Conservation (phyloP, 2,329 filamentous ascomycete species). For the Gnomoniopsis sp. region DNA sequence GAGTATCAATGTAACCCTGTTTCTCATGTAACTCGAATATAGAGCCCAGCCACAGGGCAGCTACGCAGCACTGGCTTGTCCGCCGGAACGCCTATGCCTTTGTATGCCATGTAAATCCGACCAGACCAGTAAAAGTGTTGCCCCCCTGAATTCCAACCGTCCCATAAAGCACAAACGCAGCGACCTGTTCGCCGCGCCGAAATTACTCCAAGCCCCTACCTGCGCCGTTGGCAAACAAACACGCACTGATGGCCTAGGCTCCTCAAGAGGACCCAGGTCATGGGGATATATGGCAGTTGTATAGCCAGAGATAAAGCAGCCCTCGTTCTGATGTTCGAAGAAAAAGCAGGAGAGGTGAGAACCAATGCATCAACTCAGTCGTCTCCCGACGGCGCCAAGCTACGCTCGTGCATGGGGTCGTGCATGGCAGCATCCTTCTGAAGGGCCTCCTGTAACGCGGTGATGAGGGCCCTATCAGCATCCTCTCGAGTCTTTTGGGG, state of each 20-base stretch:
- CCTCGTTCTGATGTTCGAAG: background rate
- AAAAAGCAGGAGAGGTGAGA: background rate
- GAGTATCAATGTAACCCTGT: background rate
- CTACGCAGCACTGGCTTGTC: background rate
- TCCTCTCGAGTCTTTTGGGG: background rate
- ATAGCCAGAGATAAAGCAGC: background rate
- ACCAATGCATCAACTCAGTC: background rate
- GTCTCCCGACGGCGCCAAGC: too few species aligned
- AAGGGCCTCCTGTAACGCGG: too few species aligned
- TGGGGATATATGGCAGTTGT: background rate
- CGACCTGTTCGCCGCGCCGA: background rate
- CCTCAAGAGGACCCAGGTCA: background rate
- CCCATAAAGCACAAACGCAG: background rate
- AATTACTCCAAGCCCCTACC: background rate
- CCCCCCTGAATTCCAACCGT: background rate
- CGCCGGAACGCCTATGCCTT: constrained; percentile 15
- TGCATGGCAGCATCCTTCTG: too few species aligned
- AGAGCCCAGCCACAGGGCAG: background rate
- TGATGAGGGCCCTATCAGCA: background rate
- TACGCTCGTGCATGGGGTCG: too few species aligned
- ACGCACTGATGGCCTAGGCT: background rate
- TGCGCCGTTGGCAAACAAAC: background rate
- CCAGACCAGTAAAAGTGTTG: background rate
- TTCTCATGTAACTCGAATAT: background rate
- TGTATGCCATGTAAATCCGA: constrained; percentile 17